These are phyloP conservation scores for Musa troglodytarum DNA, from an alignment of 176 grass and related monocot species.

Conservation along the genomic window DNA sequence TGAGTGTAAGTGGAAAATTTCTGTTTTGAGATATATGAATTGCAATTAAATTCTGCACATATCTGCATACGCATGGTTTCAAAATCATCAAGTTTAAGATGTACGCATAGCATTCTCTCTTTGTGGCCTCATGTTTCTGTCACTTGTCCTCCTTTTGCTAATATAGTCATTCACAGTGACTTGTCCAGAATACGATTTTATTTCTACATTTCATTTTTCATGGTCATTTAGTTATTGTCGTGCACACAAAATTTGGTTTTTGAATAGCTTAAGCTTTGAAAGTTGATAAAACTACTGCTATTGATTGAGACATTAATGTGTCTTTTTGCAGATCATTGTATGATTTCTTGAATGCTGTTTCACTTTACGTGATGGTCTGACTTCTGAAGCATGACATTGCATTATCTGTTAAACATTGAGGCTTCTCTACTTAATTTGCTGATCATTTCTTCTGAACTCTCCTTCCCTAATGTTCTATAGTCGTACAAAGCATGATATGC, in stretches of 20 bases:
- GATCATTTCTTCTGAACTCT: neutral
- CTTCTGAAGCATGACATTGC: neutral
- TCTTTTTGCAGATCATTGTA: neutral
- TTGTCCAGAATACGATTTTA: neutral
- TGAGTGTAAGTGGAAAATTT: conserved; percentile 53
- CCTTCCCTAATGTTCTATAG: no score
- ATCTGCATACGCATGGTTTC: no score
- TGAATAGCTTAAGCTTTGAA: no score
- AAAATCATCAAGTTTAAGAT: no score
- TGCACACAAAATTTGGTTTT: no score
- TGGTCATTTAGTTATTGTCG: neutral
- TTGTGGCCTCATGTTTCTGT: no score
- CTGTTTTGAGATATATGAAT: neutral
- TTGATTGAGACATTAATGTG: no score
- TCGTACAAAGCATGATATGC: neutral
- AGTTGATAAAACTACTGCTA: no score
- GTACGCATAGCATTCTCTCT: no score
- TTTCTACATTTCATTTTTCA: neutral
- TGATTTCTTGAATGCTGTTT: neutral
- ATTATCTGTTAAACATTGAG: neutral
- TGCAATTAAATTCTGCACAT: no score
- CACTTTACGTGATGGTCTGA: neutral
- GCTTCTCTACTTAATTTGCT: neutral
- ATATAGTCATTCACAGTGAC: no score
- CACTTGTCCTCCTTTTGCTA: no score